A percentile compares a stretch with the other conserved stretches of the same genome.
Evolutionary conservation across 2,329 filamentous ascomycete genomes (phyloP).

Genomic region (Hysterium pulicare): DNA sequence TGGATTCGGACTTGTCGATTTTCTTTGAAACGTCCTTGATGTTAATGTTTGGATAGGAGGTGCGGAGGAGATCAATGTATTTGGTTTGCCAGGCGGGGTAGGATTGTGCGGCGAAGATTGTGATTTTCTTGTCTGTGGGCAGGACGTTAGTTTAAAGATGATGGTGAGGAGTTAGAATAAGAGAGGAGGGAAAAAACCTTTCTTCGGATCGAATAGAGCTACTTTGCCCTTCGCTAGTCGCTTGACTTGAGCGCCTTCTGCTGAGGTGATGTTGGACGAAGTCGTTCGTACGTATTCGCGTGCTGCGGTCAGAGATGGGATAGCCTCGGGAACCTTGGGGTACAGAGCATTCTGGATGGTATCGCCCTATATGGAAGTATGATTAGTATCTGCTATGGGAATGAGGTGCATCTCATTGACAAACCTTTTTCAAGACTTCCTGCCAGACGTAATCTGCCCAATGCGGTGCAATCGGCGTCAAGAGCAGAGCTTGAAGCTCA

Average conservation of each 20-base stretch:
- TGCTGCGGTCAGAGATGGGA: constrained; percentile 69
- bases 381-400: not conserved
- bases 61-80: constrained; percentile 32
- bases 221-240: constrained; percentile 92
- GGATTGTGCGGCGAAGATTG: constrained; percentile 73
- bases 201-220: constrained; percentile 79
- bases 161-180: not conserved
- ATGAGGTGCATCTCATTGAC: too few species aligned
- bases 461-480: constrained; percentile 84
- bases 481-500: constrained; percentile 77
- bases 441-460: constrained; percentile 94
- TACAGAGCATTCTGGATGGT: constrained; percentile 78
- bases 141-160: not conserved
- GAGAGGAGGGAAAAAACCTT: constrained; percentile 34
- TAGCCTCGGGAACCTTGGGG: constrained; percentile 64
- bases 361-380: constrained; percentile 44
- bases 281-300: constrained; percentile 76
- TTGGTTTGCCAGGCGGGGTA: constrained; percentile 91
- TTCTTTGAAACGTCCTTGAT: constrained; percentile 77
- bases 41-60: constrained; percentile 53
- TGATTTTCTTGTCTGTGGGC: constrained; percentile 71
- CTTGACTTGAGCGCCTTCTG: constrained; percentile 79
- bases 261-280: constrained; percentile 75
- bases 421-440: constrained; percentile 75
- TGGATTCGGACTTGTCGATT: constrained; percentile 85